Conservation (phyloP, 1,284 basidiomycete species). For the Ustilago cynodontis region DNA sequence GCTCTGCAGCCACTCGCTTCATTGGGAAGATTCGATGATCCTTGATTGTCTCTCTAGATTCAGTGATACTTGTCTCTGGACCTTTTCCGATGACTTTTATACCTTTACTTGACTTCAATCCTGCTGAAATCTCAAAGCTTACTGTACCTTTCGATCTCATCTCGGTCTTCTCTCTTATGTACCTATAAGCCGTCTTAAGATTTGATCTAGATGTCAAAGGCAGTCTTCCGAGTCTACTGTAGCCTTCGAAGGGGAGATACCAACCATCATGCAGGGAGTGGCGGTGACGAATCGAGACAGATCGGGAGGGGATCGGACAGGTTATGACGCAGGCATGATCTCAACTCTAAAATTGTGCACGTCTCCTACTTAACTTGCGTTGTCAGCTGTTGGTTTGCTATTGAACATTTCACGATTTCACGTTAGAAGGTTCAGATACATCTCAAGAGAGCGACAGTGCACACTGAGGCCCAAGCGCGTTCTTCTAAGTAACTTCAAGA, state of each 20-base stretch:
- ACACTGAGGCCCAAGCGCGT: not conserved
- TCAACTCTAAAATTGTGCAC: not conserved
- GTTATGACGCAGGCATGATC: not conserved
- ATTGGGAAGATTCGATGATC: not conserved
- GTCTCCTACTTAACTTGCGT: not conserved
- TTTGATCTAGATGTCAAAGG: not conserved
- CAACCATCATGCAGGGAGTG: too few species aligned
- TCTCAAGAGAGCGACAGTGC: not conserved
- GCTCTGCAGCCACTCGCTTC: not conserved
- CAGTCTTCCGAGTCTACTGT: too few species aligned
- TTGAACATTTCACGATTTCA: not conserved
- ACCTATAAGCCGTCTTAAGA: not conserved
- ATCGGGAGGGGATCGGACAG: not conserved
- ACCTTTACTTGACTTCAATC: not conserved
- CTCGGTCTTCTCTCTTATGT: not conserved
- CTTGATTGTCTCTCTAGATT: too few species aligned
- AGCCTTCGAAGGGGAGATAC: too few species aligned
- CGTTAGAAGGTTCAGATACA: not conserved
- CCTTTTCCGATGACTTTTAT: not conserved
- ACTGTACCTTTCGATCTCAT: not conserved
- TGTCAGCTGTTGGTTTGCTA: constrained; percentile 2
- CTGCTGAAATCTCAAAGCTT: not conserved
- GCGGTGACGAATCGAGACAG: not conserved
- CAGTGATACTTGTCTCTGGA: not conserved
- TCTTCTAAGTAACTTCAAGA: constrained; percentile 10